Conservation (phyloP, 345 rosid genomes). For the Camelina sativa region DNA sequence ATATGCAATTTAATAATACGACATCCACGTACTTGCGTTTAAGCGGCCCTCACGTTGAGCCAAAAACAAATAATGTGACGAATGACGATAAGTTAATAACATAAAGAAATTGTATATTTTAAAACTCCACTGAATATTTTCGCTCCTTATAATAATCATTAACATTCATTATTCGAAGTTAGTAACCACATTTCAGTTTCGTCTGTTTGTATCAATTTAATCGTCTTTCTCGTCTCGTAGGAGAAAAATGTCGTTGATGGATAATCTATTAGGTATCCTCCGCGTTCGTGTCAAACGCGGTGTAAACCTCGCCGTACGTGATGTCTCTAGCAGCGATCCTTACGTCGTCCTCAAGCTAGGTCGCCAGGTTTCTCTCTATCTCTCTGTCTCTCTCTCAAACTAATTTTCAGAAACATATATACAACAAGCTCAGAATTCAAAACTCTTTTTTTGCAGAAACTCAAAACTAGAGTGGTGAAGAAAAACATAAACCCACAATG, state of each 20-base stretch:
- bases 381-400: neutral
- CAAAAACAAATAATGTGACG: neutral
- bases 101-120: neutral
- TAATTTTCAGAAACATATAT: neutral
- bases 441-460: constrained; percentile 56
- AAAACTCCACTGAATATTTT: neutral
- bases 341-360: constrained; percentile 84
- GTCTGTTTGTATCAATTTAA: neutral
- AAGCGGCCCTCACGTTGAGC: constrained; percentile 33
- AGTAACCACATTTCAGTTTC: constrained; percentile 6
- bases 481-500: constrained; percentile 86
- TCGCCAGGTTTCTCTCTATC: constrained; percentile 54
- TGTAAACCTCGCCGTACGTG: constrained; percentile 89
- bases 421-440: neutral
- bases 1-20: neutral
- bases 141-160: constrained; percentile 24
- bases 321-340: constrained; percentile 89
- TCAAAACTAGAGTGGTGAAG: constrained; percentile 78
- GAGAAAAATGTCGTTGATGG: constrained; percentile 54
- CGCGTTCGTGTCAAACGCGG: constrained; percentile 79
- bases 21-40: constrained; percentile 3
- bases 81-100: neutral
- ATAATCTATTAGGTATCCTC: constrained; percentile 69
- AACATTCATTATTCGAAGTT: neutral
- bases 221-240: neutral